phyloP scores from a whole-genome alignment of 2,329 filamentous ascomycete genomes.

The Catunica adiposa region DNA sequence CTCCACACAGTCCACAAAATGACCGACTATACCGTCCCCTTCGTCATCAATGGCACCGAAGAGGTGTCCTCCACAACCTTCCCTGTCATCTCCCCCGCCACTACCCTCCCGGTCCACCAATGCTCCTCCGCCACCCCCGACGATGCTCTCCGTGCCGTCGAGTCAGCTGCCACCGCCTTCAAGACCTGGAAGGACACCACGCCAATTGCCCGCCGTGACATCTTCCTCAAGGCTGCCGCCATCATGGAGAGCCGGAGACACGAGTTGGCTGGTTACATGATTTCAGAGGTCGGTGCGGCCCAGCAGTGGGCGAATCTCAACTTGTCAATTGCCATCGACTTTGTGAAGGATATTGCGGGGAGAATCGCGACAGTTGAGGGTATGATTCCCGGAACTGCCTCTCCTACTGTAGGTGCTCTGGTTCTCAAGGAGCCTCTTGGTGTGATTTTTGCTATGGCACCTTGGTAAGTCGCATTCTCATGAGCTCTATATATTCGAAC shows the following conservation, averaged over 20 bases:
- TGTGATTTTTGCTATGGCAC: slow-evolving; percentile 62
- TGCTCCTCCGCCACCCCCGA: slow-evolving; percentile 39
- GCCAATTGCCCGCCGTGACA: slow-evolving; percentile 44
- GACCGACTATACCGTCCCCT: slow-evolving; percentile 20
- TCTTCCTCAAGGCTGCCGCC: slow-evolving; percentile 53
- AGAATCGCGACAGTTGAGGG: slow-evolving; percentile 25
- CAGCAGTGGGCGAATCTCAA: slow-evolving; percentile 28
- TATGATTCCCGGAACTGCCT: slow-evolving; percentile 21
- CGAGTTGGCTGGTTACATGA: slow-evolving; percentile 45
- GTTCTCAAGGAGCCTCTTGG: slow-evolving; percentile 63
- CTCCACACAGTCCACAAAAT: neutral
- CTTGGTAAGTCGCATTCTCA: slow-evolving; percentile 65
- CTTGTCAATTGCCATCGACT: slow-evolving; percentile 21
- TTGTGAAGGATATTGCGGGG: slow-evolving; percentile 29
- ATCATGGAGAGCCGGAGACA: slow-evolving; percentile 42
- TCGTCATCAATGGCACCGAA: slow-evolving; percentile 30
- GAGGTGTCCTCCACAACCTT: slow-evolving; percentile 32
- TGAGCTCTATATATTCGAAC: neutral
- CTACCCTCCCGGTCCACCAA: slow-evolving; percentile 34
- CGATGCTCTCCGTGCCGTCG: slow-evolving; percentile 36
- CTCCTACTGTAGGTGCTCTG: slow-evolving; percentile 33
- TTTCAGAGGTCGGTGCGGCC: slow-evolving; percentile 29
- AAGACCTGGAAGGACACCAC: slow-evolving; percentile 50
- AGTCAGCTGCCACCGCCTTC: slow-evolving; percentile 48
- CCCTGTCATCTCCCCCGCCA: slow-evolving; percentile 39